Evolutionary conservation across 805 yeast species (phyloP).

Genomic region (Ogataea thermomethanolica): DNA sequence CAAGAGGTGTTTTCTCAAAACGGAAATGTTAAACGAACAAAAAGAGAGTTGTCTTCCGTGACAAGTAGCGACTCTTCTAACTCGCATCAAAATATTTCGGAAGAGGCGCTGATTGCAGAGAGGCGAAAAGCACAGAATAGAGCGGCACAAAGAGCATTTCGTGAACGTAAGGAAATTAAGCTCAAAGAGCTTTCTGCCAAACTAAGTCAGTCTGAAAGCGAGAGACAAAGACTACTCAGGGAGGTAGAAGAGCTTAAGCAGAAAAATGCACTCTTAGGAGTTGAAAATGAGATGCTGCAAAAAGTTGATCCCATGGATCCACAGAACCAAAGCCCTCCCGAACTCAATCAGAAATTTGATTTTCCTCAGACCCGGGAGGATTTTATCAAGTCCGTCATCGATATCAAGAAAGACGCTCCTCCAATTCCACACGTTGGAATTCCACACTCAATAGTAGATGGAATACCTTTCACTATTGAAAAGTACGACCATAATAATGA

Average conservation of each 20-base stretch:
- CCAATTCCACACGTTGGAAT: not conserved
- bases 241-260: slow-evolving; percentile 44
- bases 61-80: not conserved
- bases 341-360: slow-evolving; percentile 11
- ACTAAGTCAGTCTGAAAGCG: slow-evolving; percentile 52
- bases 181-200: slow-evolving; percentile 63
- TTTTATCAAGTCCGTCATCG: slow-evolving; percentile 24
- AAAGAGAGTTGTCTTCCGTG: not conserved
- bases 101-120: slow-evolving; percentile 41
- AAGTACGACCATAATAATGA: slow-evolving; percentile 30
- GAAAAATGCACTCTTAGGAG: slow-evolving; percentile 52
- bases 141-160: slow-evolving; percentile 84
- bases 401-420: slow-evolving; percentile 4
- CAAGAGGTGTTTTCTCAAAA: slow-evolving; percentile 2
- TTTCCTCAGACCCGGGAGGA: slow-evolving; percentile 28
- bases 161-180: slow-evolving; percentile 75
- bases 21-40: slow-evolving; percentile 3
- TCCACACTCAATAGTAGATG: slow-evolving; percentile 6
- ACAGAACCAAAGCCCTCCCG: not conserved
- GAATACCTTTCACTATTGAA: slow-evolving; percentile 7
- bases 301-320: slow-evolving; percentile 18
- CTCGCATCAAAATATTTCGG: slow-evolving; percentile 13
- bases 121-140: slow-evolving; percentile 76
- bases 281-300: slow-evolving; percentile 59
- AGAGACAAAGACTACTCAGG: slow-evolving; percentile 37